Evolutionary conservation across 805 yeast species (phyloP), one percentile per base, ranked within the genome.

Genomic region (Kodamaea nitidulidarum): DNA sequence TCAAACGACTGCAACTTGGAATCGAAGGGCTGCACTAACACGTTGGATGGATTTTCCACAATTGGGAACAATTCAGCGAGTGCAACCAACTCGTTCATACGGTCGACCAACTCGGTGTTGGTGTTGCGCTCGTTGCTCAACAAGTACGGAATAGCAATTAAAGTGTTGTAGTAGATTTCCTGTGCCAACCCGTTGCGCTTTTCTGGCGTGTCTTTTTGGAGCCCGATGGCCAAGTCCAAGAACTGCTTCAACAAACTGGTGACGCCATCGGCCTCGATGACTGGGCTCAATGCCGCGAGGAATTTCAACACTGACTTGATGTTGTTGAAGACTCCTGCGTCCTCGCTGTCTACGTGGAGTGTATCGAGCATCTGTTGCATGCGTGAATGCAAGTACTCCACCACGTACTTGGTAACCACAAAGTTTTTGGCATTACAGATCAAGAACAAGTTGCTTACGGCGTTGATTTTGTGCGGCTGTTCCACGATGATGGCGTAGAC

Each of bases 381-480:
- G 51, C 77, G 75, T 17, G 73, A 71, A 47, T 83, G 88, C 47
- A 87, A 71, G 60, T 65, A 83, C 46, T 83, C 88, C 16, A 87
- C 60, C 9, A 86, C 75, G 36, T 76, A 75, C 48, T 78, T 76
- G 36, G 95, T 91, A 31, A 86, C 80, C 27, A 75, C 65, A 25
- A 76, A 73, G 58, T 78, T 79, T 42, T 73, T 73, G 16, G 83
- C 68, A 61, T 84, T 81, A 34, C 86, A 79, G 15, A 80, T 66
- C 51, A 81, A 73, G 4, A 88, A 63, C 47, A 88, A 67, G 7
- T 81, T 78, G 18, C 88, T 75, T 41, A 91, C 60, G n/a, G 81
- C 75, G 10, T 81, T 78, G 43, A 83, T 75, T 57, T 90, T 93
- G 46, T 90, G 95, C 0, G 99, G 98, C 60, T 91, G 96, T 60